phyloP scores from a whole-genome alignment of 2,329 filamentous ascomycete species.

The Penicillium sp. region DNA sequence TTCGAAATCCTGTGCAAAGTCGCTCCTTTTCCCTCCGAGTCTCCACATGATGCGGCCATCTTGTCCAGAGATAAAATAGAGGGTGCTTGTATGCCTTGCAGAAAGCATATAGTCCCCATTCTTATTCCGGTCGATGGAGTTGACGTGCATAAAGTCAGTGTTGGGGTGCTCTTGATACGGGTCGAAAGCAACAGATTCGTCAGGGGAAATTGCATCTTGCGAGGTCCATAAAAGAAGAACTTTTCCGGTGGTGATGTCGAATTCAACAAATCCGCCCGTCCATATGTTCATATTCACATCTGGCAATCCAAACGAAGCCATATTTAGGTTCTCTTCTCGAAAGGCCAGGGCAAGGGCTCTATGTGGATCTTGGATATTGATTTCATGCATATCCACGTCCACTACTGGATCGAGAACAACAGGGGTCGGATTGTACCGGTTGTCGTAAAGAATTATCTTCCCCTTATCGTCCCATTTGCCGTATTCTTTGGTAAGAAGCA shows the following conservation, averaged over 20 bases:
- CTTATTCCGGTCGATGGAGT: conserved; percentile 43
- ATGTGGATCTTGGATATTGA: conserved; percentile 38
- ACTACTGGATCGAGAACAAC: conserved; percentile 33
- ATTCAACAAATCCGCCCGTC: conserved; percentile 40
- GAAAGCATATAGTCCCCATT: conserved; percentile 47
- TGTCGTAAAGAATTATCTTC: conserved; percentile 55
- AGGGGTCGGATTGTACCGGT: conserved; percentile 52
- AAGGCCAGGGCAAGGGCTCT: conserved; percentile 35
- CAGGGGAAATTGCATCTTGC: conserved; percentile 33
- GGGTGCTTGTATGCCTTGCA: conserved; percentile 41
- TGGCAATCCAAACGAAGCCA: conserved; percentile 32
- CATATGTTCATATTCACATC: conserved; percentile 30
- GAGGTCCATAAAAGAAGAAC: conserved; percentile 41
- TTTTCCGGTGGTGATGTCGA: conserved; percentile 37
- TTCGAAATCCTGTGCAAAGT: conserved; percentile 38
- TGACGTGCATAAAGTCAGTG: conserved; percentile 44
- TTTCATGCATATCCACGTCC: conserved; percentile 42
- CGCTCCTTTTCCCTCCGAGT: conserved; percentile 38
- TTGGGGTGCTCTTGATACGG: conserved; percentile 21
- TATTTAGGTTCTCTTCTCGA: conserved; percentile 19
- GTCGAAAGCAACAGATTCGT: conserved; percentile 14
- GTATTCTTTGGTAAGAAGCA: conserved; percentile 41
- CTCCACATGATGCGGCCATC: conserved; percentile 45
- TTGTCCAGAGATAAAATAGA: conserved; percentile 44
- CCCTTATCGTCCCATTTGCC: conserved; percentile 48